A percentile compares a stretch with the other conserved stretches of the same genome.
Conservation (phyloP, 495 filamentous ascomycete species). For the Hypomontagnella monticulosa region DNA sequence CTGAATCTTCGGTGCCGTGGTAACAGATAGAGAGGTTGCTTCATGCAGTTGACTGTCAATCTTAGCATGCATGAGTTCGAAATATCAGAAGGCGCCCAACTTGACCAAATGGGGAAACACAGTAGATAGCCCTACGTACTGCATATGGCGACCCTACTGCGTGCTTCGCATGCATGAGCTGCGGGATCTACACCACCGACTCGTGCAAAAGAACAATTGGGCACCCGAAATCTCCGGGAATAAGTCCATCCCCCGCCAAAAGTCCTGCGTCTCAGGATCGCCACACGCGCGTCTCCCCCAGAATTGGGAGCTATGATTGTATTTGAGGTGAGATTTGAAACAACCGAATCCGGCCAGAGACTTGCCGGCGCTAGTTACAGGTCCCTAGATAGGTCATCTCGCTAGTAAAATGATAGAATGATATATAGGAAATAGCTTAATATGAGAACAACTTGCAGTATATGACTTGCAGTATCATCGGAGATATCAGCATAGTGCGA, state of each 20-base stretch:
- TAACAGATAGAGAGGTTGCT: constrained; percentile 26
- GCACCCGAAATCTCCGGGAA: constrained; percentile 31
- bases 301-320: constrained; percentile 6
- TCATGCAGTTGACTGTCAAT: constrained; percentile 24
- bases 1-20: constrained; percentile 18
- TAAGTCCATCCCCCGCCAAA: constrained; percentile 25
- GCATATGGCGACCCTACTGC: constrained; percentile 36
- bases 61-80: constrained; percentile 20
- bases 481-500: no score
- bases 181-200: constrained; percentile 31
- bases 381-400: no score
- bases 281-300: constrained; percentile 35
- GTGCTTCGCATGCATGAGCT: constrained; percentile 34
- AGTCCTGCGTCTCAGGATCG: constrained; percentile 24
- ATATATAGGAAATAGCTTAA: no score
- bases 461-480: no score
- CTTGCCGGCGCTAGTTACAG: not conserved
- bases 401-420: no score
- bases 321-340: constrained; percentile 1
- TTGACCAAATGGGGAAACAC: constrained; percentile 33
- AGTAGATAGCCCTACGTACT: constrained; percentile 38
- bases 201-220: constrained; percentile 29
- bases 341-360: constrained; percentile 8
- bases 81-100: constrained; percentile 11
- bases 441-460: no score